phyloP scores from a whole-genome alignment of 202 grass and related monocot species.

The Setaria viridis region DNA sequence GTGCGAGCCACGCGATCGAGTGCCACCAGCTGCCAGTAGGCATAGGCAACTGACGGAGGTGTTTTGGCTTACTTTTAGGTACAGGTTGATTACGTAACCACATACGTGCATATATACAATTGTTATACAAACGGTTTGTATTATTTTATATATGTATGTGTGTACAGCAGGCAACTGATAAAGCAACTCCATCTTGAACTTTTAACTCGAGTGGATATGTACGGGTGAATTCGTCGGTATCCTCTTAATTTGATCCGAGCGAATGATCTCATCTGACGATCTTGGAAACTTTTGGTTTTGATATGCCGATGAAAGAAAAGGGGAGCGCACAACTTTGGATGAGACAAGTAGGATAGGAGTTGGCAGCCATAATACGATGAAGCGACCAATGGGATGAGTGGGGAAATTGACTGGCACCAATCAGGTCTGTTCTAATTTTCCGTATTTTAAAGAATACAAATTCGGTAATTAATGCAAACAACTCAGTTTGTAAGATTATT shows the following conservation, averaged over 20 bases:
- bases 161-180: background rate
- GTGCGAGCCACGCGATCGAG: constrained; percentile 14
- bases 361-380: background rate
- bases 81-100: background rate
- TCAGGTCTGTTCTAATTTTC: background rate
- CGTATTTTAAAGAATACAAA: background rate
- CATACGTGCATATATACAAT: background rate
- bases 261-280: background rate
- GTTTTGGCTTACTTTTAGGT: constrained; percentile 14
- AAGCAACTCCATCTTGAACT: background rate
- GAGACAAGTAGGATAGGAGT: constrained; percentile 21
- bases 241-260: background rate
- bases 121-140: background rate
- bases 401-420: background rate
- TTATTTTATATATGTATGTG: no score
- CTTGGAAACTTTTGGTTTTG: background rate
- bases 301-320: constrained; percentile 23
- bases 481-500: no score
- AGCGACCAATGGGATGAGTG: background rate
- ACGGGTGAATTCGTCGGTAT: background rate
- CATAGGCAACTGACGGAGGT: background rate
- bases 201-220: background rate
- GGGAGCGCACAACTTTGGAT: background rate
- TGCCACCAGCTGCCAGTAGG: background rate
- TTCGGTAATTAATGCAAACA: no score